Conservation (phyloP, 1,139 yeast genomes). For the Candida sp. region DNA sequence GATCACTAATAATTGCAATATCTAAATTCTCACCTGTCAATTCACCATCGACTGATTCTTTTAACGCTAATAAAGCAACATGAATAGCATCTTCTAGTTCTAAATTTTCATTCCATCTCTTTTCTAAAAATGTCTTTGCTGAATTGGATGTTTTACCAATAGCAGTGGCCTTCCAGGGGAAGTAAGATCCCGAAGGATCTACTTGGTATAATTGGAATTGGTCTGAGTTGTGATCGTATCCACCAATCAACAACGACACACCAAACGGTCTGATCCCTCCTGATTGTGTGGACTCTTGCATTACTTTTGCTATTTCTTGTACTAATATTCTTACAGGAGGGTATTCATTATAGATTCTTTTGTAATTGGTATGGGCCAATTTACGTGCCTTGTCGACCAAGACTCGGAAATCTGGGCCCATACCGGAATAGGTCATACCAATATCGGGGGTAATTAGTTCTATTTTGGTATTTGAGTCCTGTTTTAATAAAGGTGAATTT, state of each 20-base stretch:
- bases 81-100: slow-evolving; percentile 98
- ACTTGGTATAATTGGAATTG: slow-evolving; percentile 85
- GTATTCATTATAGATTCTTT: slow-evolving; percentile 90
- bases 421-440: slow-evolving; percentile 96
- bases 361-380: slow-evolving; percentile 89
- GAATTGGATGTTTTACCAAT: slow-evolving; percentile 94
- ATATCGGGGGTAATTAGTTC: slow-evolving; percentile 89
- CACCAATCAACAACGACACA: slow-evolving; percentile 91
- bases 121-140: slow-evolving; percentile 95
- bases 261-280: slow-evolving; percentile 99
- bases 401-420: slow-evolving; percentile 99
- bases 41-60: slow-evolving; percentile 98
- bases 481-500: slow-evolving; percentile 71
- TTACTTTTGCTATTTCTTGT: slow-evolving; percentile 90
- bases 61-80: slow-evolving; percentile 88
- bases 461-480: slow-evolving; percentile 75
- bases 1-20: slow-evolving; percentile 82
- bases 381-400: slow-evolving; percentile 92
- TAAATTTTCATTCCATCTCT: slow-evolving; percentile 96
- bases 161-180: slow-evolving; percentile 99
- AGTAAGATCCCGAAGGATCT: slow-evolving; percentile 97
- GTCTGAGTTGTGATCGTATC: slow-evolving; percentile 81
- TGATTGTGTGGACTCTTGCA: slow-evolving; percentile 98
- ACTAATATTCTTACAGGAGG: slow-evolving; percentile 96
- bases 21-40: slow-evolving; percentile 96